Evolutionary conservation across 768 basidiomycete genomes (phyloP), one percentile per base, ranked within the genome.

Genomic region (Hemileccinum rubropunctum): DNA sequence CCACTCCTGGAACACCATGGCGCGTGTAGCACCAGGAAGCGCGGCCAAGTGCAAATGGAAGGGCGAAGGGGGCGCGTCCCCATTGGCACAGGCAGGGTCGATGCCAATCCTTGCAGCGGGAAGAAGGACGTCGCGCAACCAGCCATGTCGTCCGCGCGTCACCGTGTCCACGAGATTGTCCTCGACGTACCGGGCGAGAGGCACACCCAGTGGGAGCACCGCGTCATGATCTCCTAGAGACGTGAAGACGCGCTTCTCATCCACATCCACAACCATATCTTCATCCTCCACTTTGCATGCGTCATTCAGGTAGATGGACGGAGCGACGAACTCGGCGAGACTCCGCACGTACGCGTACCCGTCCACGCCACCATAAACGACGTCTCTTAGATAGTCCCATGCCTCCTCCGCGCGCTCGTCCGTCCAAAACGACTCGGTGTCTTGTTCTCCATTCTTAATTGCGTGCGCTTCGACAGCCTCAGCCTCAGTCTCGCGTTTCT

Each of bases 321-420:
- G 61, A 5, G 71, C 62, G 28, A 84, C 73, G 54, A 91, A 91
- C 65, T 87, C 84, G 21, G 87, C 88, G 47, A 91, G 58, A 62
- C 89, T 91, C 52, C 84, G 74, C 45, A 84, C 77, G 63, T 91
- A 91, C 6, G 88, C 88, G 23, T 82, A 67, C 2, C 89, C 88
- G 48, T 88, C 86, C 0, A 81, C 74, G 40, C 89, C 88, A 0
- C 89, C 88, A 60, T 90, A 91, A 0, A 91, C 87, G n/a, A 88
- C 61, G 60, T 89, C 85, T 17, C 77, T 69, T 15, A 91, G 40
- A 58, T 84, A 88, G n/a, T 74, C 76, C 66, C 88, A 84, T 2
- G 78, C 86, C 20, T 77, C 74, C n/a, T 65, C 64, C 12, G 78
- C 80, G 6, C 73, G 70, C 42, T 70, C 71, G 12, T 70, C 62